Base-by-base conservation (phyloP, 2,329 filamentous ascomycete species). In the Dothideomycetes sp. region DNA sequence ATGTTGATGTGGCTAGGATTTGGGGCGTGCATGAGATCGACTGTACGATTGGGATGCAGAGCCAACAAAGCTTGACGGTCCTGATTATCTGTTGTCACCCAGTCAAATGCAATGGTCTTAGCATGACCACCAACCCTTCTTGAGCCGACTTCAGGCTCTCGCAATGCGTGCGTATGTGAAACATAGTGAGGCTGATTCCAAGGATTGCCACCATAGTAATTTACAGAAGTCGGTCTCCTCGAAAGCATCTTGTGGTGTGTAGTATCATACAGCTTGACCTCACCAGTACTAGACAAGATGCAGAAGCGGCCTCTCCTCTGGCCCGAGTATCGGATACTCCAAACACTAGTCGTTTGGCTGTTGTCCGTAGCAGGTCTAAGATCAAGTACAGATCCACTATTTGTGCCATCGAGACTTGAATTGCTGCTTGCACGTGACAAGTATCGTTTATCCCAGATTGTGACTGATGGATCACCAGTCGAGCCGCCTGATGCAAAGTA, bases 401-500 rank as follows among this genome's bases (percentile, higher is more conserved):
- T 81, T 0, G 76, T 71, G 12, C 80, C 71, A 40, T 78, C 45
- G 12, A 50, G 46, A 46, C 34, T 48, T 16, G 41, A 53, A 37
- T 44, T 45, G 46, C 28, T 54, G 46, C 50, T 24, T 16, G 59
- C 50, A 6, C 47, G 45, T 9, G 51, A 41, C 3, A 62, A 58
- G 52, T 64, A 69, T 5, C 84, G 78, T 18, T 80, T 76, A 55
- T 89, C 84, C 84, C 84, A 89, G 22, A 89, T 71, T 57, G 82
- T 79, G 37, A 89, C 70, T 6, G 78, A 77, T 1, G 84, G 80
- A 35, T 84, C 79, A 44, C 84, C 82, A 10, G 84, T 65, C 3
- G 81, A 80, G 1, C 68, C 68, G 11, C 83, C 85, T 1, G 84
- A 88, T 1, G 84, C 79, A 62, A 91, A 89, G 59, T 87, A 89